Base-by-base conservation (phyloP, 2,329 filamentous ascomycete species). In the Apiospora malaysiana region DNA sequence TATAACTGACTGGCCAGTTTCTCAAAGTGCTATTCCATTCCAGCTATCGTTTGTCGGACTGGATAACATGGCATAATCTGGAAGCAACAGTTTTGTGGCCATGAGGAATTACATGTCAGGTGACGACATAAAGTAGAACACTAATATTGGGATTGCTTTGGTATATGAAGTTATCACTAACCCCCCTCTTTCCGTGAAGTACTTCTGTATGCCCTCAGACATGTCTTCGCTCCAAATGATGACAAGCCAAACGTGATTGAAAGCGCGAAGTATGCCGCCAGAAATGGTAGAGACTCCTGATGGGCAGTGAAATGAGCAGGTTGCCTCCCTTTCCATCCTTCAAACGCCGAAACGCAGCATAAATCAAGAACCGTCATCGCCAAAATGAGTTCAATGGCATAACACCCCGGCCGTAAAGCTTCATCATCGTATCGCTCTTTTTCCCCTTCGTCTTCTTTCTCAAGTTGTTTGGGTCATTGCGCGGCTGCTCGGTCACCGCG, bases 401-500 rank as follows among this genome's bases (percentile, higher is more conserved):
- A 14, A 63, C 18, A 3, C 18, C 8, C 27, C 32, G 7, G 37
- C 27, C 56, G 3, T n/a, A 10, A 18, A 56, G 32, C 66, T 66
- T 23, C 47, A n/a, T 63, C 56, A 32, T n/a, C 56, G 21, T 37
- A 63, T 40, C 56, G 32, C 18, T 12, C 12, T 10, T 40, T 25
- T 25, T 12, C n/a, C n/a, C n/a, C n/a, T n/a, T n/a, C n/a, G n/a
- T 40, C 32, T 63, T 40, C 16, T 59, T 42, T 14, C 40, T 42
- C 42, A 12, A n/a, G 51, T 37, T 59, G 23, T 16, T 16, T 10
- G 16, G 18, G 51, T 27, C 6, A 16, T 9, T 8, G 51, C 37
- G 27, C 21, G 3, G 16, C 7, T 27, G 7, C 10, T 12, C 21
- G 27, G 71, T 72, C 73, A 90, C 40, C 88, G 86, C 69, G 89